Evolutionary conservation across 305 asterid genomes (phyloP).

Genomic region (Fraxinus greggii): DNA sequence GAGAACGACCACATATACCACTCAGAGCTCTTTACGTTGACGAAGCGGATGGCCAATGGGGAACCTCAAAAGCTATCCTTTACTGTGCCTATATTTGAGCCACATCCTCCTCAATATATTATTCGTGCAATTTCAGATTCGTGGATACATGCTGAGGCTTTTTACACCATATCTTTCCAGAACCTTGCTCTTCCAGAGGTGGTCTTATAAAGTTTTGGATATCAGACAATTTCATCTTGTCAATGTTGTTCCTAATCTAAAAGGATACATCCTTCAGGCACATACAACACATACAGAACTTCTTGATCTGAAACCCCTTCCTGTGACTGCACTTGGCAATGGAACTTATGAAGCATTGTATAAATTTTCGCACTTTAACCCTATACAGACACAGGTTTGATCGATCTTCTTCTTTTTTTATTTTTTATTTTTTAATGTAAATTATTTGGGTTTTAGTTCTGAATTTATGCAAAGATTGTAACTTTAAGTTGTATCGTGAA

Average conservation of each 20-base stretch:
- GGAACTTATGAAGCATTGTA: conserved; percentile 78
- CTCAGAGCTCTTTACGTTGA: conserved; percentile 83
- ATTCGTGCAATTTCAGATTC: conserved; percentile 96
- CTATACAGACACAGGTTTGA: conserved; percentile 97
- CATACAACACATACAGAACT: conserved; percentile 91
- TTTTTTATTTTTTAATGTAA: not conserved
- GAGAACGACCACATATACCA: conserved; percentile 97
- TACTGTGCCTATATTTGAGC: conserved; percentile 97
- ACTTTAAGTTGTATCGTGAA: conserved; percentile 15
- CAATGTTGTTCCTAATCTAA: conserved; percentile 15
- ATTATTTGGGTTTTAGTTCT: not conserved
- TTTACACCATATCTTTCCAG: conserved; percentile 78
- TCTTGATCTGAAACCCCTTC: conserved; percentile 95
- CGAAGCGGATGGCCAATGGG: conserved; percentile 83
- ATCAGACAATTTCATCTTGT: conserved; percentile 13
- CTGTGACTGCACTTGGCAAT: conserved; percentile 92
- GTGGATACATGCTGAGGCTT: conserved; percentile 92
- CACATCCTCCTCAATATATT: conserved; percentile 97
- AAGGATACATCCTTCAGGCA: conserved; percentile 52
- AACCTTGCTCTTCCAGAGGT: conserved; percentile 98
- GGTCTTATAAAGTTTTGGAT: conserved; percentile 24
- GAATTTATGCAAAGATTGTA: not conserved
- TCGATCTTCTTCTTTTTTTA: not conserved
- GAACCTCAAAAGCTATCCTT: conserved; percentile 94
- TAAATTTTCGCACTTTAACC: conserved; percentile 89